A percentile compares a stretch with the other conserved stretches of the same genome.
phyloP scores from a whole-genome alignment of 2,329 filamentous ascomycete genomes.

The Talaromyces funiculosus region DNA sequence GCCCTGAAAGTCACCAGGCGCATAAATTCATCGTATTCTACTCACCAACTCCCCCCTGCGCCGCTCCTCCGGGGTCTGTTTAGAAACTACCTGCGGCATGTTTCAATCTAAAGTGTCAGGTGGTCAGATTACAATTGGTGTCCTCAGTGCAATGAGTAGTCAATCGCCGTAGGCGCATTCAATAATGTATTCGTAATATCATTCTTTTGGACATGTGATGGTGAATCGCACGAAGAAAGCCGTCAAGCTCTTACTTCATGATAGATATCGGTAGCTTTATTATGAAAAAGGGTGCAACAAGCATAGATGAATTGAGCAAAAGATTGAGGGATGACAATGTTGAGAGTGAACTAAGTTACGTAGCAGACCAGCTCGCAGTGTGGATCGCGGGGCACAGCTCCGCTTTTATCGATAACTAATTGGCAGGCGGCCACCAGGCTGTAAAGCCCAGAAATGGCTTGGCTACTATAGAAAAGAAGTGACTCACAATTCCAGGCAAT shows the following conservation, averaged over 20 bases:
- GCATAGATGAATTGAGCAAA: background rate
- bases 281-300: background rate
- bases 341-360: background rate
- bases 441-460: background rate
- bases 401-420: constrained; percentile 16
- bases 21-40: background rate
- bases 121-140: constrained; percentile 18
- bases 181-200: constrained; percentile 41
- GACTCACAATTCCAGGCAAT: background rate
- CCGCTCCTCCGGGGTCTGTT: constrained; percentile 68
- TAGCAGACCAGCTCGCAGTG: background rate
- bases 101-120: constrained; percentile 7
- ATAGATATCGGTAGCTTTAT: background rate
- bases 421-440: background rate
- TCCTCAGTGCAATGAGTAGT: constrained; percentile 14
- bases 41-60: constrained; percentile 80
- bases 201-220: constrained; percentile 24
- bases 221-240: background rate
- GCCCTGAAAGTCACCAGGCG: background rate
- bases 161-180: constrained; percentile 33
- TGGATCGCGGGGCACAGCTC: constrained; percentile 15
- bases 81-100: constrained; percentile 41
- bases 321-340: background rate
- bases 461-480: background rate
- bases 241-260: background rate